These are phyloP conservation scores for Podospora pseudoanserina DNA, from an alignment of 495 filamentous ascomycete species.

Conservation along the genomic window DNA sequence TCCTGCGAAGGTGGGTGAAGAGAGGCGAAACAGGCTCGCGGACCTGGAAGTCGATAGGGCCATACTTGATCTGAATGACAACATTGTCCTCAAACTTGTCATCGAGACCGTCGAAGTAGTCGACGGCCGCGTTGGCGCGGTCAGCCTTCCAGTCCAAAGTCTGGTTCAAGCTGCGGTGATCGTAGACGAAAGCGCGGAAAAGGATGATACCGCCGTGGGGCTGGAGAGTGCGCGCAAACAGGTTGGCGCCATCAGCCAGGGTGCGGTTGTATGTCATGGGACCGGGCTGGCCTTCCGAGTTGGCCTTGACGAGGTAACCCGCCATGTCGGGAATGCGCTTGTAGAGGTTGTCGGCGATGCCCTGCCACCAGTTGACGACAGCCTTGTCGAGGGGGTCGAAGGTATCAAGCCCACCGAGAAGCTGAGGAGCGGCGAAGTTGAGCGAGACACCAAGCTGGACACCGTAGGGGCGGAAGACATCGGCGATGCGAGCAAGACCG, in stretches of 20 bases:
- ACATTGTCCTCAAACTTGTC: conserved; percentile 66
- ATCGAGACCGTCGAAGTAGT: conserved; percentile 65
- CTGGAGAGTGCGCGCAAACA: conserved; percentile 60
- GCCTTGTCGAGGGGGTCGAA: conserved; percentile 61
- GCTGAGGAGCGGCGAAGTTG: conserved; percentile 63
- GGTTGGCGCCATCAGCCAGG: conserved; percentile 63
- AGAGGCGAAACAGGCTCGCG: conserved; percentile 67
- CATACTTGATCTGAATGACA: conserved; percentile 69
- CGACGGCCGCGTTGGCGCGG: conserved; percentile 63
- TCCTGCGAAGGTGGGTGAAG: conserved; percentile 60
- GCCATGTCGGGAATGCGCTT: conserved; percentile 59
- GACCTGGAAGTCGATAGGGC: conserved; percentile 74
- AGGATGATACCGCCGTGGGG: conserved; percentile 65
- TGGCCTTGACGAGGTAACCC: conserved; percentile 69
- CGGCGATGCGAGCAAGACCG: conserved; percentile 59
- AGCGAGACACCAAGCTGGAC: conserved; percentile 63
- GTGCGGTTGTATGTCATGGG: conserved; percentile 68
- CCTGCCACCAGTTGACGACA: conserved; percentile 61
- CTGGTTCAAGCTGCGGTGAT: conserved; percentile 51
- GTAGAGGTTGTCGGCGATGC: conserved; percentile 58
- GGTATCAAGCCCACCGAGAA: conserved; percentile 52
- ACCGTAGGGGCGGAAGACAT: conserved; percentile 64
- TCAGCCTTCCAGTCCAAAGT: conserved; percentile 58
- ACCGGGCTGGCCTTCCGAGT: conserved; percentile 71
- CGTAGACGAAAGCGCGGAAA: conserved; percentile 73